Conservation (phyloP, 495 filamentous ascomycete genomes). For the Aspergillus sclerotiicarbonarius region DNA sequence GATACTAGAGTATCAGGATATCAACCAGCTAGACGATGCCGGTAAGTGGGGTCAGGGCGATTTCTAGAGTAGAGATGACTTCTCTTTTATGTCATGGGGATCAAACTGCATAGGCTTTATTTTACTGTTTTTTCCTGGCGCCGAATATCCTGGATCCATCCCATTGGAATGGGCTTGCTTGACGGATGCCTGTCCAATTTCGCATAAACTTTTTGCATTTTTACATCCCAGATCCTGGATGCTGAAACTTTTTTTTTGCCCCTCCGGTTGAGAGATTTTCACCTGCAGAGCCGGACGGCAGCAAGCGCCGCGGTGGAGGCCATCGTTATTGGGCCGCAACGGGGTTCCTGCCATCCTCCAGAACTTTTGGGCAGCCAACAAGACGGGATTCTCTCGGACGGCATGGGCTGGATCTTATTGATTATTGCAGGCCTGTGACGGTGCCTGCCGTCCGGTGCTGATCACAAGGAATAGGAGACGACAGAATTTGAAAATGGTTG, state of each 20-base stretch:
- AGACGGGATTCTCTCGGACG: conserved; percentile 3
- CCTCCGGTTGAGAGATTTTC: conserved; percentile 17
- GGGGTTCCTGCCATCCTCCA: conserved; percentile 10
- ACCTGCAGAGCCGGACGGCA: conserved; percentile 12
- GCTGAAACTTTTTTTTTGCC: conserved; percentile 12
- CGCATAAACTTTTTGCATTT: not conserved
- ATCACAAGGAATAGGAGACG: conserved; percentile 4
- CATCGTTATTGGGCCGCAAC: conserved; percentile 24
- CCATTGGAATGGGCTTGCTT: not conserved
- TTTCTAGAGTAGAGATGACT: not conserved
- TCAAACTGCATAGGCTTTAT: not conserved
- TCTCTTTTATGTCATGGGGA: not conserved
- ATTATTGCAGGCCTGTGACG: conserved; percentile 6
- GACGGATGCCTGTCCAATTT: not conserved
- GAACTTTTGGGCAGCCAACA: conserved; percentile 23
- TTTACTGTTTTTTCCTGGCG: not conserved
- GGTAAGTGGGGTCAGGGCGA: conserved; percentile 6
- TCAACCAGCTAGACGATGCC: not conserved
- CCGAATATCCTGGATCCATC: not conserved
- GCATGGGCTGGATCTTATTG: conserved; percentile 5
- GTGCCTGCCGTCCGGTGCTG: not conserved
- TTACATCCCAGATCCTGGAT: not conserved
- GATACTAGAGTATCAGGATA: not conserved
- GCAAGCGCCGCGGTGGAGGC: conserved; percentile 18
- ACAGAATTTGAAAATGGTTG: conserved; percentile 1